Conservation (phyloP, 2,329 filamentous ascomycete genomes). For the Colletotrichum viniferum region DNA sequence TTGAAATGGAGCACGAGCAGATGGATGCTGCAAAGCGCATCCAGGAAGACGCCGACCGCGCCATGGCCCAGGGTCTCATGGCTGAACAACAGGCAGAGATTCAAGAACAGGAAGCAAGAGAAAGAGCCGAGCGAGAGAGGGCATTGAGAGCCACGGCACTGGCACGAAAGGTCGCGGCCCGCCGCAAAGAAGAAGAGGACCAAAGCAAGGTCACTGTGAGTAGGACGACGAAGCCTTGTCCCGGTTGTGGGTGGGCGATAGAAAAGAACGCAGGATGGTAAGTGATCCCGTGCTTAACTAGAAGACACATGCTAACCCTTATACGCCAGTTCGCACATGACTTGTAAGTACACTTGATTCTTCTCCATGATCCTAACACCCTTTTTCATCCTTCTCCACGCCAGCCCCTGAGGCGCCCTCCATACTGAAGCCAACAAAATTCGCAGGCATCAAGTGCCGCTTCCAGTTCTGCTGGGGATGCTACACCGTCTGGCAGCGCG, state of each 20-base stretch:
- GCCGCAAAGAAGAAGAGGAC: conserved; percentile 38
- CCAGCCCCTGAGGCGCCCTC: not conserved
- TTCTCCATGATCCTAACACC: not conserved
- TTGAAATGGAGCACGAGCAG: conserved; percentile 45
- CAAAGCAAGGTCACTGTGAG: conserved; percentile 31
- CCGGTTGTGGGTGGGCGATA: conserved; percentile 40
- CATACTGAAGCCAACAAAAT: not conserved
- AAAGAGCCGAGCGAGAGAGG: conserved; percentile 27
- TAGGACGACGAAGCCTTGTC: conserved; percentile 41
- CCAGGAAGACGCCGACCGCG: conserved; percentile 50
- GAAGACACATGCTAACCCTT: conserved; percentile 23
- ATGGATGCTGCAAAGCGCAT: conserved; percentile 49
- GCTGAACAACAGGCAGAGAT: conserved; percentile 33
- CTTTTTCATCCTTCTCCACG: not conserved
- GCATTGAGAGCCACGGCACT: conserved; percentile 28
- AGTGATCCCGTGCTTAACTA: conserved; percentile 18
- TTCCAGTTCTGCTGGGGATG: conserved; percentile 41
- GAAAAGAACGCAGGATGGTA: conserved; percentile 47
- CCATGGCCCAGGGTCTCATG: conserved; percentile 34
- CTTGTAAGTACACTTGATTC: conserved; percentile 37
- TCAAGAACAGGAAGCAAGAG: conserved; percentile 25
- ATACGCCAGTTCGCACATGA: conserved; percentile 41
- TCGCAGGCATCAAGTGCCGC: conserved; percentile 37
- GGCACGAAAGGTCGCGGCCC: conserved; percentile 12
- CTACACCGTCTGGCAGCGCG: conserved; percentile 19